A percentile compares a stretch with the other conserved stretches of the same genome.
Evolutionary conservation across 495 filamentous ascomycete species (phyloP).

Genomic region (Hypomontagnella submonticulosa): DNA sequence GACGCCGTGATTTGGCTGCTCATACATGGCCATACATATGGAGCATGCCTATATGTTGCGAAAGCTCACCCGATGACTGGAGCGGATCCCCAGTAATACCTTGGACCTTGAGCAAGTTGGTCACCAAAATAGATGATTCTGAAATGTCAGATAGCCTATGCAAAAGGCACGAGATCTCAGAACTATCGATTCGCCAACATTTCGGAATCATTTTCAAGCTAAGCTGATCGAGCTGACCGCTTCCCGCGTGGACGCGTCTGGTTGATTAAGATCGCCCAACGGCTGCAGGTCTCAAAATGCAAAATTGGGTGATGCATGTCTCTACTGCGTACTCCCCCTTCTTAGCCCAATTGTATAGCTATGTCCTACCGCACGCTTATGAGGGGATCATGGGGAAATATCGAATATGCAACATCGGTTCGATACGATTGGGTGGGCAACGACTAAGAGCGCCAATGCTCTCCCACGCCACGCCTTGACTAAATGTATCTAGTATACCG

Average conservation of each 20-base stretch:
- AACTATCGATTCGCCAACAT: conserved; percentile 24
- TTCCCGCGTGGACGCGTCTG: conserved; percentile 22
- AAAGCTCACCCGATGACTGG: conserved; percentile 16
- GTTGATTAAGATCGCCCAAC: conserved; percentile 44
- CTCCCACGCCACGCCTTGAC: conserved; percentile 11
- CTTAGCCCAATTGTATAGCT: conserved; percentile 19
- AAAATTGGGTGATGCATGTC: conserved; percentile 39
- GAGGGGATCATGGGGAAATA: conserved; percentile 31
- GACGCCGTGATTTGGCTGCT: conserved; percentile 21
- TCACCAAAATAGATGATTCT: conserved; percentile 8
- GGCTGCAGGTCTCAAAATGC: conserved; percentile 39
- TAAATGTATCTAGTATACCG: conserved; percentile 15
- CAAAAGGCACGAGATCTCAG: not conserved
- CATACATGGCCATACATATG: conserved; percentile 14
- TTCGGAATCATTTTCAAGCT: conserved; percentile 23
- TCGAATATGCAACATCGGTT: conserved; percentile 22
- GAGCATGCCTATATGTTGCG: not conserved
- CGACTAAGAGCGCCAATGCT: conserved; percentile 8
- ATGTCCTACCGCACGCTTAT: conserved; percentile 27
- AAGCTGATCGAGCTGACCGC: conserved; percentile 34
- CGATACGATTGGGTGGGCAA: conserved; percentile 17
- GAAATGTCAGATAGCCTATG: conserved; percentile 31
- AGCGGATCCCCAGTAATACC: conserved; percentile 24
- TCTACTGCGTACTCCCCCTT: conserved; percentile 35
- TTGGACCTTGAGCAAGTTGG: conserved; percentile 22